Conservation (phyloP, 2,329 filamentous ascomycete species). For the Ampelomyces quisqualis region DNA sequence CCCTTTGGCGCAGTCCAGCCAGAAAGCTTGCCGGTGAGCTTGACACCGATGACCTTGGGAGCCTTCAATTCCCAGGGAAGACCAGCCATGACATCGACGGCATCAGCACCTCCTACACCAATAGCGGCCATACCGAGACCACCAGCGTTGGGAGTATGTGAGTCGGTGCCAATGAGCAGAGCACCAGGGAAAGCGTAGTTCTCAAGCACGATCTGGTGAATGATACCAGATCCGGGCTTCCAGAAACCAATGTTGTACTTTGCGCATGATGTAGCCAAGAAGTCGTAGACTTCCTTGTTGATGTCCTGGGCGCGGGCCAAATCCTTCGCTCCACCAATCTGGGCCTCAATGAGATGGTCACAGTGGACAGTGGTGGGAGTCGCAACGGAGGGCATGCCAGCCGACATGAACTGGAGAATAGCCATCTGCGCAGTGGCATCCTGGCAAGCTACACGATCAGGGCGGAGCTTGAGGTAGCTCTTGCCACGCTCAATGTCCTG, state of each 20-base stretch:
- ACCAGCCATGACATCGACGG: constrained; percentile 97
- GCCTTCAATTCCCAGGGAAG: constrained; percentile 98
- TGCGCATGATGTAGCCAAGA: constrained; percentile 87
- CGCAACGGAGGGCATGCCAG: constrained; percentile 91
- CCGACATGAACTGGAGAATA: constrained; percentile 99
- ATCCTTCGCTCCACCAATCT: constrained; percentile 91
- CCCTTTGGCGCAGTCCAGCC: constrained; percentile 95
- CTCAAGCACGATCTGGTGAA: constrained; percentile 97
- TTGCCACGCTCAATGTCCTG: constrained; percentile 95
- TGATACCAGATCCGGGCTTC: constrained; percentile 97
- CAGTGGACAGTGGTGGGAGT: constrained; percentile 97
- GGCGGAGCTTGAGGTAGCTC: constrained; percentile 94
- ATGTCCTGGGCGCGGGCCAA: constrained; percentile 84
- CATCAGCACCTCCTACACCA: constrained; percentile 96
- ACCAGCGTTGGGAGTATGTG: constrained; percentile 95
- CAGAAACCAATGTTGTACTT: constrained; percentile 99
- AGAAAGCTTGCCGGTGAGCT: constrained; percentile 82
- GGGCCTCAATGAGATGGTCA: constrained; percentile 98
- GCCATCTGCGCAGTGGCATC: constrained; percentile 99
- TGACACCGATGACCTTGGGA: constrained; percentile 94
- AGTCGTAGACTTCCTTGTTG: constrained; percentile 99
- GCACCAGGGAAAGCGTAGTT: constrained; percentile 99
- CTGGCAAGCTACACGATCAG: constrained; percentile 97
- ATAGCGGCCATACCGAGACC: constrained; percentile 94
- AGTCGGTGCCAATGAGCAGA: constrained; percentile 96